Evolutionary conservation across 2,329 filamentous ascomycete genomes (phyloP), one percentile per base, ranked within the genome.

Genomic region (Dactylellina haptotyla): DNA sequence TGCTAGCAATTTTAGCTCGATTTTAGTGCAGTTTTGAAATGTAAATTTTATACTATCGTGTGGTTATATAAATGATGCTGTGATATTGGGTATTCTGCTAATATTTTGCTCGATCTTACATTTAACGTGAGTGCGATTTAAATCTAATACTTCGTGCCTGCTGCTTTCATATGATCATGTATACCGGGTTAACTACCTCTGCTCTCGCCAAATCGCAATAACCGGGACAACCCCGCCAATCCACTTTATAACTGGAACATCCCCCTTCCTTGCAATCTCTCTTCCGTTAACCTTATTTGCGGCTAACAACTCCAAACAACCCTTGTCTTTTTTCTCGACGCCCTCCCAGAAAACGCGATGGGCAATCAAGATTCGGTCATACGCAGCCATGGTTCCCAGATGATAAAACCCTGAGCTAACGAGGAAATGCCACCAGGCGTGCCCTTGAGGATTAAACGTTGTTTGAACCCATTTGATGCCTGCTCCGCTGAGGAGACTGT

Each of bases 401-500:
- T 72, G 51, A 23, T 72, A 72, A 50, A 72, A 72, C 25, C 67
- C 67, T 53, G 61, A 32, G 28, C 67, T 72, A 4, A 72, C 67
- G 3, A 72, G 25, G 12, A 72, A 54, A 34, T 72, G 67, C 67
- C 67, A 72, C 67, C 67, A 72, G 4, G 67, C 67, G 28, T 72
- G 67, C 26, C 67, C 67, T 39, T 72, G 67, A 16, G 67, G 67
- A 41, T 72, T 72, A 28, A 72, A 51, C 2, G 67, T 72, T 1
- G 67, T 65, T 16, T 43, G 10, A 12, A 61, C 41, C 67, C 59
- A 72, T 8, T 61, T 34, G 3, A 72, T 9, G 1, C 46, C 59
- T 10, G 45, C 37, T 1, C 25, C n/a, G 20, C 28, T 41, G 1
- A 53, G 5, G 5, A 63, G 18, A 41, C 45, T 41, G 2, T n/a